phyloP scores from a whole-genome alignment of 2,329 filamentous ascomycete genomes.

The Pseudogymnoascus pannorum region DNA sequence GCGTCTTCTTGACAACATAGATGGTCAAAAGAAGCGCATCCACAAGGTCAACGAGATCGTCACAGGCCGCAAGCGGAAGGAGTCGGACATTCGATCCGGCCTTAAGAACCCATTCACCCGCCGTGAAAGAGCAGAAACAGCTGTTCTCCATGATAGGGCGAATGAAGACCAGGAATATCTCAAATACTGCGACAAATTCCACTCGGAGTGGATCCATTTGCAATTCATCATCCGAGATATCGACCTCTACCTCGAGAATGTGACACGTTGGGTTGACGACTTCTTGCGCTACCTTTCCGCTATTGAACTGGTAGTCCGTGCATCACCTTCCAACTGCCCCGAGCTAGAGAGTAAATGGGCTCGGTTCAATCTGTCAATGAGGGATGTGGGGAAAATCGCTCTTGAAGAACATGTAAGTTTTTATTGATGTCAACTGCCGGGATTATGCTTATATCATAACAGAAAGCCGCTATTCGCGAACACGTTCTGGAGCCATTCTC shows the following conservation, averaged over 20 bases:
- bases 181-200: constrained; percentile 76
- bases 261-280: constrained; percentile 70
- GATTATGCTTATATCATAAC: constrained; percentile 15
- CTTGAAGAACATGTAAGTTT: constrained; percentile 73
- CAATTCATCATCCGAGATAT: constrained; percentile 83
- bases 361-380: constrained; percentile 78
- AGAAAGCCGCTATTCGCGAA: constrained; percentile 63
- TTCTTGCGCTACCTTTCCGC: constrained; percentile 74
- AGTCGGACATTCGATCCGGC: constrained; percentile 78
- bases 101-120: constrained; percentile 86
- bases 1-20: constrained; percentile 71
- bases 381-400: constrained; percentile 75
- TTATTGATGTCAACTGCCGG: constrained; percentile 10
- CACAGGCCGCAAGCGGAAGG: constrained; percentile 69
- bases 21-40: constrained; percentile 91
- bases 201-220: constrained; percentile 83
- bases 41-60: constrained; percentile 89
- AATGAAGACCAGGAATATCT: constrained; percentile 78
- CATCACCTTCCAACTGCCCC: constrained; percentile 61
- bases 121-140: constrained; percentile 26
- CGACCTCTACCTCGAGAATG: constrained; percentile 83
- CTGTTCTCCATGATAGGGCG: constrained; percentile 31
- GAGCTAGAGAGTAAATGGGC: constrained; percentile 94
- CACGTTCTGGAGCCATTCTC: constrained; percentile 81
- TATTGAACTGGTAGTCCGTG: constrained; percentile 75